Evolutionary conservation across 139 green algal species (phyloP).

Genomic region (Chlorella sp.): DNA sequence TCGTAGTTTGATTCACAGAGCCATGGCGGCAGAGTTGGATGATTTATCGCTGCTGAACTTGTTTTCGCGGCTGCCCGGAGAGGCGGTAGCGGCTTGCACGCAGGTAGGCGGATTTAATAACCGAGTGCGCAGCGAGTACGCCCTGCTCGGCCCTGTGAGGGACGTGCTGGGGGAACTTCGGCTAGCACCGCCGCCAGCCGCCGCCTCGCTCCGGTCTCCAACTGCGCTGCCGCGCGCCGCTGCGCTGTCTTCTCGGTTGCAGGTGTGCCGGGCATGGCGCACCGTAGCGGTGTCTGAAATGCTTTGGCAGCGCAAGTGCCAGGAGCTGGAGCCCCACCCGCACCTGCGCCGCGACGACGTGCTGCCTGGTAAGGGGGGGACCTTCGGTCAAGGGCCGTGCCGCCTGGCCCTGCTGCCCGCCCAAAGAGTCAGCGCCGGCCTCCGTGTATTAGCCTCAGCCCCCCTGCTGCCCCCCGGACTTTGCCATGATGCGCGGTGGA

Average conservation of each 20-base stretch:
- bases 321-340: conserved; percentile 12
- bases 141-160: not conserved
- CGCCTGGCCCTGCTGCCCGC: too few relatives aligned
- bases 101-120: not conserved
- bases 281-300: not conserved
- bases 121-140: too few relatives aligned
- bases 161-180: too few relatives aligned
- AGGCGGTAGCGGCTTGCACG: not conserved
- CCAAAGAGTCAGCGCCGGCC: not conserved
- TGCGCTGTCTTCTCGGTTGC: not conserved
- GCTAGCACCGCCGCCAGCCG: too few relatives aligned
- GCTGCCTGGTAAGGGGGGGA: not conserved
- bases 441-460: too few relatives aligned
- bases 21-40: not conserved
- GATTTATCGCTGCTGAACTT: not conserved
- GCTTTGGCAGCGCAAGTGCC: conserved; percentile 17
- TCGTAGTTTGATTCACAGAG: too few relatives aligned
- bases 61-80: not conserved
- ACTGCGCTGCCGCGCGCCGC: too few relatives aligned
- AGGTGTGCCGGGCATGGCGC: conserved; percentile 9
- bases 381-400: too few relatives aligned
- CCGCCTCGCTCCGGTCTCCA: too few relatives aligned
- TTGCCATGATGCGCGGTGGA: too few relatives aligned
- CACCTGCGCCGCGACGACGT: conserved; percentile 29
- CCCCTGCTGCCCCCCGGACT: too few relatives aligned